A percentile compares a stretch with the other conserved stretches of the same genome.
Conservation (phyloP, 2,329 filamentous ascomycete genomes). For the Claviceps maximensis region DNA sequence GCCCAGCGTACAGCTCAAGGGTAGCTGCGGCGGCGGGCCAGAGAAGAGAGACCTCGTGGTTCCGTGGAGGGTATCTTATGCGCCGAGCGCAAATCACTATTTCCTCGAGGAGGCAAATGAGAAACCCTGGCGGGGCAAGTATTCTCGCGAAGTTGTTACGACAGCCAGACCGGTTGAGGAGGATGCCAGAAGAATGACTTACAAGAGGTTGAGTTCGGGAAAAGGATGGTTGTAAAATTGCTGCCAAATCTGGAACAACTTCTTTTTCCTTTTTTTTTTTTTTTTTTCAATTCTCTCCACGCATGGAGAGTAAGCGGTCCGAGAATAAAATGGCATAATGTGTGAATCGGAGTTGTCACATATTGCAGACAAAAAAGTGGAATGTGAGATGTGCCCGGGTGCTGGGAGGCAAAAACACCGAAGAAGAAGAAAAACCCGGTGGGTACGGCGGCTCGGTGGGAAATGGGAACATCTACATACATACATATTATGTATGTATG, state of each 20-base stretch:
- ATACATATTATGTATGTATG: too few species aligned
- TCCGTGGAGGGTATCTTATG: slow-evolving; percentile 29
- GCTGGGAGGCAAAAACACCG: background rate
- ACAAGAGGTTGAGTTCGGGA: slow-evolving; percentile 17
- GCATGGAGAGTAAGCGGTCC: too few species aligned
- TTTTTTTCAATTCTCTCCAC: too few species aligned
- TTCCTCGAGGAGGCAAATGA: slow-evolving; percentile 27
- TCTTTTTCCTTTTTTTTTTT: too few species aligned
- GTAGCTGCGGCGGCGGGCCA: slow-evolving; percentile 26
- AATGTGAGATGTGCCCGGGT: background rate
- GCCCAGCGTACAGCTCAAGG: slow-evolving; percentile 22
- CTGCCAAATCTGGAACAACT: background rate
- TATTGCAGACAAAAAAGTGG: background rate
- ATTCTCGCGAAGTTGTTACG: slow-evolving; percentile 13
- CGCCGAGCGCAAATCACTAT: slow-evolving; percentile 26
- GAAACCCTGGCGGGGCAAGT: slow-evolving; percentile 15
- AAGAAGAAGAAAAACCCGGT: background rate
- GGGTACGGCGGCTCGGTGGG: background rate
- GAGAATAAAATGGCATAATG: background rate
- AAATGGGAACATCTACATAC: background rate
- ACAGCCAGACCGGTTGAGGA: slow-evolving; percentile 10
- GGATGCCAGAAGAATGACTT: slow-evolving; percentile 9
- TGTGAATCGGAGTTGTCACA: background rate
- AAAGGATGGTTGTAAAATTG: slow-evolving; percentile 13
- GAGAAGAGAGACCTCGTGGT: slow-evolving; percentile 22